A percentile compares a stretch with the other conserved stretches of the same genome.
Evolutionary conservation across 805 yeast species (phyloP).

Genomic region (Metschnikowia amazonensis): DNA sequence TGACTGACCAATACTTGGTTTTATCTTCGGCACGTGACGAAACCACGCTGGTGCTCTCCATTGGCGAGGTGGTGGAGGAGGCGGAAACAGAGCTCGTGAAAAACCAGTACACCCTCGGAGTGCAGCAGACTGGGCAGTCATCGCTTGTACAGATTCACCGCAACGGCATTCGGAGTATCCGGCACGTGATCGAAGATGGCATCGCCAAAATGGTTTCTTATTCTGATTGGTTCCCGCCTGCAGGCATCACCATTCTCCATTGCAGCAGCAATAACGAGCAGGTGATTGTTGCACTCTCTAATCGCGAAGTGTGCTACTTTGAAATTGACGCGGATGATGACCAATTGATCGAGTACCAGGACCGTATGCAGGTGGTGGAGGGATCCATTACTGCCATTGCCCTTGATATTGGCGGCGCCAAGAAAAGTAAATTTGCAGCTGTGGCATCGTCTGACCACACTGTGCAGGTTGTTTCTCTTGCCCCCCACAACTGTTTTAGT

Average conservation of each 20-base stretch:
- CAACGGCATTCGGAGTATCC: conserved; percentile 60
- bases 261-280: conserved; percentile 67
- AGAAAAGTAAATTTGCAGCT: conserved; percentile 54
- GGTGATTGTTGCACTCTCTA: conserved; percentile 65
- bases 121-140: conserved; percentile 60
- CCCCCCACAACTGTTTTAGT: conserved; percentile 57
- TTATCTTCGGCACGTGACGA: conserved; percentile 53
- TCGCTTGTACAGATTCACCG: conserved; percentile 72
- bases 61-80: conserved; percentile 79
- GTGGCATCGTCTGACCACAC: conserved; percentile 72
- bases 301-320: conserved; percentile 74
- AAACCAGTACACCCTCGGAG: conserved; percentile 59
- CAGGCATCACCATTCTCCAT: conserved; percentile 59
- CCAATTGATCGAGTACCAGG: conserved; percentile 66
- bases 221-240: conserved; percentile 79
- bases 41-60: conserved; percentile 67
- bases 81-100: conserved; percentile 62
- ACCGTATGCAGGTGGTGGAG: conserved; percentile 50
- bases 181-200: conserved; percentile 16
- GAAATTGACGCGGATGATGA: conserved; percentile 62
- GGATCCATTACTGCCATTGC: conserved; percentile 47
- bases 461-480: conserved; percentile 62
- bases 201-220: neutral
- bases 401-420: conserved; percentile 46
- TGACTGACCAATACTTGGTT: conserved; percentile 59